phyloP scores from a whole-genome alignment of 83 land plant species.

The Larix sibirica region DNA sequence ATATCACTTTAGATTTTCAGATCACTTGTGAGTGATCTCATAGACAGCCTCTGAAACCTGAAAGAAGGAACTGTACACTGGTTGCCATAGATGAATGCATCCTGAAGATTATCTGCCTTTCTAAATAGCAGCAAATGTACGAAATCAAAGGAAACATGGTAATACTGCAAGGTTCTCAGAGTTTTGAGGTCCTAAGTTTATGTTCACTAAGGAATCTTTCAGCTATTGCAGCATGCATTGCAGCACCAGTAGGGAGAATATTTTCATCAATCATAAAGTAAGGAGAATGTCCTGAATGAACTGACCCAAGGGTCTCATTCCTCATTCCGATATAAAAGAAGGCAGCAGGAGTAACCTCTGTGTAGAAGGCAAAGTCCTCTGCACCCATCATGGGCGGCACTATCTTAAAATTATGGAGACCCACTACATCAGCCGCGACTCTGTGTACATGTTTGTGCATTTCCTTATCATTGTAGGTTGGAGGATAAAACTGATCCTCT shows the following conservation, averaged over 20 bases:
- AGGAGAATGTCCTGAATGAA: conserved; percentile 67
- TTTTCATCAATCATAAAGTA: conserved; percentile 76
- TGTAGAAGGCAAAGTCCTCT: conserved; percentile 87
- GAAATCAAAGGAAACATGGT: too few species aligned
- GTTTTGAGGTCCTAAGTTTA: too few species aligned
- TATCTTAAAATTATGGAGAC: conserved; percentile 37
- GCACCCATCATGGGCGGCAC: conserved; percentile 69
- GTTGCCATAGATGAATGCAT: too few species aligned
- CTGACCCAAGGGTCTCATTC: conserved; percentile 65
- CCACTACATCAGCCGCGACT: conserved; percentile 45
- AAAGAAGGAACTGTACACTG: too few species aligned
- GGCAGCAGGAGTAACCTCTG: conserved; percentile 59
- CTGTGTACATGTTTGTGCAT: conserved; percentile 51
- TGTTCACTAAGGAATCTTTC: conserved; percentile 43
- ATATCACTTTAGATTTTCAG: too few species aligned
- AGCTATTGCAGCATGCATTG: conserved; percentile 77
- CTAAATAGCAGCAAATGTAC: too few species aligned
- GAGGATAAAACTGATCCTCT: conserved; percentile 50
- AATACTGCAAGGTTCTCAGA: too few species aligned
- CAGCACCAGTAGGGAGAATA: conserved; percentile 65
- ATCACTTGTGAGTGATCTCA: too few species aligned
- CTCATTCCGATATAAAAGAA: conserved; percentile 63
- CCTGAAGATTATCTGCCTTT: too few species aligned
- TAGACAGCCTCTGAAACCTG: too few species aligned
- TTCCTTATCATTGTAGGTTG: conserved; percentile 52